Evolutionary conservation across 177 flowering plant species (phyloP).

Genomic region (Vitis hybrid): DNA sequence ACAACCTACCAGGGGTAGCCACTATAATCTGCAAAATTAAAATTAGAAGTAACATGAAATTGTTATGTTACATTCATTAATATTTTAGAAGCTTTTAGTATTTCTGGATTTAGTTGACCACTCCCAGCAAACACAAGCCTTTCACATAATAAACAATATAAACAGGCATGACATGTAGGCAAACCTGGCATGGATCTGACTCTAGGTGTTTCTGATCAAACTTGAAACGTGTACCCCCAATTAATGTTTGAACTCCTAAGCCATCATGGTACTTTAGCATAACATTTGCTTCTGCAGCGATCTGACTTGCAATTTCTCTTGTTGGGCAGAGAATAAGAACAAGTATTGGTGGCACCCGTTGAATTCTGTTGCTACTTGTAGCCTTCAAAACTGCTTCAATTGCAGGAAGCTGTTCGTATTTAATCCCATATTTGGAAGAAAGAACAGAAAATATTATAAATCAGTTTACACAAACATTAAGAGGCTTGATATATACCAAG

Average conservation of each 20-base stretch:
- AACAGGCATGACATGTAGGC: neutral
- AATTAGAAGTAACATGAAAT: slow-evolving; percentile 4
- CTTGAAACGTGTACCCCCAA: slow-evolving; percentile 93
- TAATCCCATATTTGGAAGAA: slow-evolving; percentile 32
- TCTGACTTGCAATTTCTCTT: slow-evolving; percentile 94
- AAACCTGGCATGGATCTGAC: slow-evolving; percentile 85
- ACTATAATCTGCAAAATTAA: slow-evolving; percentile 69
- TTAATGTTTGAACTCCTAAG: slow-evolving; percentile 80
- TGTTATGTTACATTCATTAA: neutral
- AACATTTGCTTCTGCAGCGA: slow-evolving; percentile 89
- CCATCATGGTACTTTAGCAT: slow-evolving; percentile 80
- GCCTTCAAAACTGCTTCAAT: slow-evolving; percentile 96
- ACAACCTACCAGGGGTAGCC: slow-evolving; percentile 95
- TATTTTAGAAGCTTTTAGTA: neutral
- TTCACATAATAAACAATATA: neutral
- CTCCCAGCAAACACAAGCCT: neutral
- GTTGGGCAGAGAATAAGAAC: slow-evolving; percentile 93
- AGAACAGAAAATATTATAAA: slow-evolving; percentile 9
- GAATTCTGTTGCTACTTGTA: slow-evolving; percentile 25
- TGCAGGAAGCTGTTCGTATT: slow-evolving; percentile 94
- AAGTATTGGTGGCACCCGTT: slow-evolving; percentile 56
- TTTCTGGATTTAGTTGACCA: too few relatives aligned
- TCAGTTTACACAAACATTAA: slow-evolving; percentile 5
- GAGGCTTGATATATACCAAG: slow-evolving; percentile 59
- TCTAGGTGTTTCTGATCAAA: slow-evolving; percentile 84